A percentile compares a stretch with the other conserved stretches of the same genome.
These are phyloP conservation scores for Hemileccinum rubropunctum DNA, from an alignment of 768 basidiomycete genomes.

Conservation along the genomic window DNA sequence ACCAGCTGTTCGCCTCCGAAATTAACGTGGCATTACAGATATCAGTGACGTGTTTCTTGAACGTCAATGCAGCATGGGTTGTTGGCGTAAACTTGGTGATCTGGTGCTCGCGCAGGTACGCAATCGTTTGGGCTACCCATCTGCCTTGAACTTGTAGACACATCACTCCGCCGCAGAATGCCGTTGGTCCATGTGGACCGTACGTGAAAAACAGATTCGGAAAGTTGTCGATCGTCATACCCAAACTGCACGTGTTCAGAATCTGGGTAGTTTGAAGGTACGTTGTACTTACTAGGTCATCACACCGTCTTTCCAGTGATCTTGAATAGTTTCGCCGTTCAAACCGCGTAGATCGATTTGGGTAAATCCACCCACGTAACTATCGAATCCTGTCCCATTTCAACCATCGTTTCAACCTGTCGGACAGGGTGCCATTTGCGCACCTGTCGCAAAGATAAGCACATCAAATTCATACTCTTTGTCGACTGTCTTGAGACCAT, in stretches of 20 bases:
- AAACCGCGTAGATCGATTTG: slow-evolving; percentile 13
- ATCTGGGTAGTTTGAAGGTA: too few species aligned
- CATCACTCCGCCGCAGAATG: slow-evolving; percentile 1
- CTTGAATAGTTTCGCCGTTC: slow-evolving; percentile 9
- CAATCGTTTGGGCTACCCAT: slow-evolving; percentile 10
- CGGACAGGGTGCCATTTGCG: background rate
- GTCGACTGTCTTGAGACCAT: slow-evolving; percentile 6
- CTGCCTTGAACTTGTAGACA: slow-evolving; percentile 1
- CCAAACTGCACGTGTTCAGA: slow-evolving; percentile 3
- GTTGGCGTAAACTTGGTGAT: slow-evolving; percentile 13
- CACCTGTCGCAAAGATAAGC: slow-evolving; percentile 17
- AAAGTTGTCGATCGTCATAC: slow-evolving; percentile 14
- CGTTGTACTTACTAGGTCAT: slow-evolving; percentile 10
- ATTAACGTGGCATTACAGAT: background rate
- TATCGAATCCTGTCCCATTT: slow-evolving; percentile 11
- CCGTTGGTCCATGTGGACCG: slow-evolving; percentile 11
- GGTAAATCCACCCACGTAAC: slow-evolving; percentile 1
- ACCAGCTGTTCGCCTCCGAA: background rate
- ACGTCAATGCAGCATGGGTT: background rate
- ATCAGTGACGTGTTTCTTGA: slow-evolving; percentile 8
- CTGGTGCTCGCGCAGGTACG: slow-evolving; percentile 1
- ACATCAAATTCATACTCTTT: slow-evolving; percentile 12
- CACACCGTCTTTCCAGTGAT: slow-evolving; percentile 14
- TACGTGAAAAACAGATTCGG: slow-evolving; percentile 11
- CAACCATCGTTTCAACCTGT: too few species aligned